Evolutionary conservation across 1,284 basidiomycete species (phyloP).

Genomic region (Papiliotrema flavescens): DNA sequence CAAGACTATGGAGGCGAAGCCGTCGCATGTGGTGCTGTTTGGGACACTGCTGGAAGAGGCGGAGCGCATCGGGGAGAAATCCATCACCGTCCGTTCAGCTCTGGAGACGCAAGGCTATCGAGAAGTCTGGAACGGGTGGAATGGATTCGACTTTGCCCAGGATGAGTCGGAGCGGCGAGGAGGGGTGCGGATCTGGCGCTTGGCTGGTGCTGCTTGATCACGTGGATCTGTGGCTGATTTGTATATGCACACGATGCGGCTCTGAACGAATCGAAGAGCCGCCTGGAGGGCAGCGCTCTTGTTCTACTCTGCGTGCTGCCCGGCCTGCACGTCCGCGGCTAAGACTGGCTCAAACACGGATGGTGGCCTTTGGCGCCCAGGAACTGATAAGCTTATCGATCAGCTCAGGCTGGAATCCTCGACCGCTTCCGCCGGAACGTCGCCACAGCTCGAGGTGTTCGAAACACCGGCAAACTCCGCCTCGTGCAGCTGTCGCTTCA

Average conservation of each 20-base stretch:
- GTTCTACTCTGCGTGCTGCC: too few relatives aligned
- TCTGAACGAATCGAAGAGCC: too few relatives aligned
- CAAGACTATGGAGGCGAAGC: conserved; percentile 51
- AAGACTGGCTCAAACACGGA: too few relatives aligned
- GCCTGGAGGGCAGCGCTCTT: too few relatives aligned
- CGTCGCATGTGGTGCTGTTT: conserved; percentile 31
- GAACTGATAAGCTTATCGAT: background rate
- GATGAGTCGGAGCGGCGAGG: conserved; percentile 74
- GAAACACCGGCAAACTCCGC: conserved; percentile 14
- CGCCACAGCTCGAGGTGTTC: background rate
- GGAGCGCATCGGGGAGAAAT: background rate
- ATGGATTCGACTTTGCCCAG: conserved; percentile 64
- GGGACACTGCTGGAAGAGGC: conserved; percentile 16
- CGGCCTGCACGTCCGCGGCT: too few relatives aligned
- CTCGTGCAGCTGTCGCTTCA: background rate
- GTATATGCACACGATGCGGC: background rate
- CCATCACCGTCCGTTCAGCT: conserved; percentile 50
- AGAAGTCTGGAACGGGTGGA: conserved; percentile 58
- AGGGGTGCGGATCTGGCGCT: conserved; percentile 55
- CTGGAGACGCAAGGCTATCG: conserved; percentile 62
- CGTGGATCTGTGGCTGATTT: background rate
- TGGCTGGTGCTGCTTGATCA: background rate
- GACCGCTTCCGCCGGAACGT: background rate
- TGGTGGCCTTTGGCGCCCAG: too few relatives aligned
- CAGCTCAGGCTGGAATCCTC: too few relatives aligned